Conservation (phyloP, 140 eudicot species). For the Senecio squalidus region DNA sequence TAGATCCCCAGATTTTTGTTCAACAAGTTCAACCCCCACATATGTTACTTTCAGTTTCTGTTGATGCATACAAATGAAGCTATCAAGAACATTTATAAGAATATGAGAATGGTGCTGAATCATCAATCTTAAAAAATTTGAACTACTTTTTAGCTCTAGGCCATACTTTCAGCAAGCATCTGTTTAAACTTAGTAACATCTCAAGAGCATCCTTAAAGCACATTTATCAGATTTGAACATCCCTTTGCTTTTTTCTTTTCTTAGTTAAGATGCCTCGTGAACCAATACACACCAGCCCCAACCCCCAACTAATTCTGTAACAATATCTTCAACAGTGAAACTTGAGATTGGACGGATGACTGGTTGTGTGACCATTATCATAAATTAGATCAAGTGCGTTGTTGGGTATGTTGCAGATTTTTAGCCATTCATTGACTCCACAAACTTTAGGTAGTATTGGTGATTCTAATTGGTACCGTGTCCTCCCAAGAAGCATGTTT, state of each 20-base stretch:
- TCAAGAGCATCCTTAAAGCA: background rate
- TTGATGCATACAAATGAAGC: constrained; percentile 11
- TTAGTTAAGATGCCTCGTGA: background rate
- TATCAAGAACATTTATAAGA: background rate
- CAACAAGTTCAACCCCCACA: constrained; percentile 89
- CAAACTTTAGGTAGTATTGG: background rate
- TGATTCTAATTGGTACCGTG: background rate
- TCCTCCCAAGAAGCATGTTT: constrained; percentile 1
- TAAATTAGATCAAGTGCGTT: background rate
- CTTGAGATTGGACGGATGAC: background rate
- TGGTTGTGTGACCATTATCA: background rate
- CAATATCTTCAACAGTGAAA: background rate
- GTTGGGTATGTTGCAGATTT: background rate
- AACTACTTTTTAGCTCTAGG: background rate
- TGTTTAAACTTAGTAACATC: constrained; percentile 1
- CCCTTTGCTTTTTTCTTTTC: background rate
- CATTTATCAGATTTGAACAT: background rate
- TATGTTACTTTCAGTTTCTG: constrained; percentile 94
- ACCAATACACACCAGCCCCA: background rate
- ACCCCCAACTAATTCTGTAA: background rate
- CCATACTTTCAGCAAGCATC: constrained; percentile 1
- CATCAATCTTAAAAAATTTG: constrained; percentile 3
- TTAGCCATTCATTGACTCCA: background rate
- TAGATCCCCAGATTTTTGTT: constrained; percentile 72
- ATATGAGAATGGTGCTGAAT: constrained; percentile 5